Evolutionary conservation across 2,329 filamentous ascomycete genomes (phyloP), one percentile per base, ranked within the genome.

Genomic region (Botrytis porri): DNA sequence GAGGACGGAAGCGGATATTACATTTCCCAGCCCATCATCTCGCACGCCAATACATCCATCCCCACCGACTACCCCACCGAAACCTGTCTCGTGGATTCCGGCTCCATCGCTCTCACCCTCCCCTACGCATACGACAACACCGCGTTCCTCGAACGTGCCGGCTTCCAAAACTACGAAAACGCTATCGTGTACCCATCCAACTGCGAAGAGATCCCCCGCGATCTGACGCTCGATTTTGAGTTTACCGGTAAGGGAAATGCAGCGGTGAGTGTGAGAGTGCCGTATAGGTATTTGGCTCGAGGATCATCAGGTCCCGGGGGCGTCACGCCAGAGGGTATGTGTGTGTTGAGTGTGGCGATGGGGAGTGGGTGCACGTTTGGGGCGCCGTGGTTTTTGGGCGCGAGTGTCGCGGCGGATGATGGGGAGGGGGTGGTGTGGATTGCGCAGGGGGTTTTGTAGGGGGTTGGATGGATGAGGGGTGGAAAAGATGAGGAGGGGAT

Each of bases 361-460:
- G 59, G 57, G 22, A 39, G 14, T 43, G 10, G 18, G 7, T 71
- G 69, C 35, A 29, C n/a, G 22, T n/a, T 71, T 20, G 69, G 69
- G 1, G 69, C 59, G 60, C 69, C 69, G 35, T 71, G 69, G 69
- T 71, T 71, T 35, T 51, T 62, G 60, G 60, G 41, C 5, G 29
- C 41, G 41, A 51, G 32, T 32, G 5, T 71, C 16, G 69, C 35
- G 12, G 69, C 41, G 14, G 69, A 71, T 57, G 69, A 71, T 65
- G 59, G 20, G 29, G 22, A 37, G 25, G 25, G 18, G 18, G 32
- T 70, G 69, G 69, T 63, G 18, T 70, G 39, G 39, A 63, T 70
- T 45, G 69, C 57, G 32, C 69, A 70, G 43, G 59, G 43, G 59
- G 62, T 22, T 6, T 39, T 70, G 67, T 69, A n/a, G 59, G 10